These are phyloP conservation scores for Paracamarosporium sp. DNA, from an alignment of 2,329 filamentous ascomycete genomes.

Conservation along the genomic window DNA sequence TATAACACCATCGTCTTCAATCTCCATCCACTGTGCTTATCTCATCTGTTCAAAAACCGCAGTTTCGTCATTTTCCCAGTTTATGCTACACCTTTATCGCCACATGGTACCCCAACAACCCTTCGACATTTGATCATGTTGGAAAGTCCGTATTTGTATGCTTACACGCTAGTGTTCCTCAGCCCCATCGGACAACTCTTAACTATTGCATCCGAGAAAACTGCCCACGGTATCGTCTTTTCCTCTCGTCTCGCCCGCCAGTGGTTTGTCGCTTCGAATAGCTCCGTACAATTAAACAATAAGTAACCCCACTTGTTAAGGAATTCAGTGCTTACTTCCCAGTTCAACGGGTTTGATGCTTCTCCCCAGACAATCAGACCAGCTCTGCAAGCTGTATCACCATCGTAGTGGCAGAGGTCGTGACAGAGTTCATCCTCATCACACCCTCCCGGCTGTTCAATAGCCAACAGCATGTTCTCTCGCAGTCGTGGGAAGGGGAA, in stretches of 20 bases:
- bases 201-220: slow-evolving; percentile 7
- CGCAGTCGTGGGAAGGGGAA: slow-evolving; percentile 48
- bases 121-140: too few species aligned
- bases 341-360: slow-evolving; percentile 52
- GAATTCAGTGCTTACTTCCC: slow-evolving; percentile 58
- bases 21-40: too few species aligned
- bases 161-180: too few species aligned
- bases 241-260: slow-evolving; percentile 24
- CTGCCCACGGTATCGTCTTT: slow-evolving; percentile 9
- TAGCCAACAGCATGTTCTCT: slow-evolving; percentile 47
- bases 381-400: slow-evolving; percentile 6
- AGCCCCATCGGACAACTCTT: not conserved
- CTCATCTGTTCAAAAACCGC: too few species aligned
- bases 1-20: too few species aligned
- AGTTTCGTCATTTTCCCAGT: too few species aligned
- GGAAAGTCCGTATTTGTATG: too few species aligned
- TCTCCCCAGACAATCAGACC: slow-evolving; percentile 58
- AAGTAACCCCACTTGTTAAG: slow-evolving; percentile 55
- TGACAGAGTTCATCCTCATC: slow-evolving; percentile 29
- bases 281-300: slow-evolving; percentile 46
- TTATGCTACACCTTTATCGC: too few species aligned
- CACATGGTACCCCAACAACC: too few species aligned
- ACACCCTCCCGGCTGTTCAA: slow-evolving; percentile 35
- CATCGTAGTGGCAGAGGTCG: slow-evolving; percentile 19
- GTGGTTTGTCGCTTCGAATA: slow-evolving; percentile 37